These are phyloP conservation scores for Microdochium trichocladiopsis DNA, from an alignment of 2,329 filamentous ascomycete species.

Conservation along the genomic window DNA sequence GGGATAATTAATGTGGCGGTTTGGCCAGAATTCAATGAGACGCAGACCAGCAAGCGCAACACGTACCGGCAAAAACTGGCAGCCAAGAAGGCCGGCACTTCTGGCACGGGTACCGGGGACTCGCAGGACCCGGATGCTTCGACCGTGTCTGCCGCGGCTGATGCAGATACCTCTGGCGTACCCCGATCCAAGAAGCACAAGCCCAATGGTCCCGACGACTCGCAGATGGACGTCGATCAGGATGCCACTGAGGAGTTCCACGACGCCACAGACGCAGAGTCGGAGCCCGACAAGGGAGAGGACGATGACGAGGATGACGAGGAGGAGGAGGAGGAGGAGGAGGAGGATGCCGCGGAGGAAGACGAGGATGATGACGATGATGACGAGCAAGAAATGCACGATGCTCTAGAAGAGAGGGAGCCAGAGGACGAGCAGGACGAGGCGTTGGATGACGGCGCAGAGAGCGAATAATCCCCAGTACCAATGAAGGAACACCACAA, in stretches of 20 bases:
- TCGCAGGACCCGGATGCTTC: constrained; percentile 23
- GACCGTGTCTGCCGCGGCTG: constrained; percentile 5
- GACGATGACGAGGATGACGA: constrained; percentile 38
- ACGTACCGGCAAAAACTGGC: constrained; percentile 64
- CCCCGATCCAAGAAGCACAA: constrained; percentile 30
- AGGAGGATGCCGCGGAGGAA: constrained; percentile 46
- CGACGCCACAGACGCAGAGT: constrained; percentile 30
- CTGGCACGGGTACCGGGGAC: constrained; percentile 15
- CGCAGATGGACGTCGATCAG: constrained; percentile 37
- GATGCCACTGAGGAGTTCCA: constrained; percentile 23
- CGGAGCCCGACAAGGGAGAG: constrained; percentile 34
- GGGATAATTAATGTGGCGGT: too few relatives aligned
- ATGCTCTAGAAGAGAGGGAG: constrained; percentile 24
- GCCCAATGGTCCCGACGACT: constrained; percentile 27
- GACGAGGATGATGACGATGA: constrained; percentile 43
- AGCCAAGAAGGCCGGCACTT: constrained; percentile 40
- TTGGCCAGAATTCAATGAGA: constrained; percentile 71
- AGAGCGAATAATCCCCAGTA: constrained; percentile 40
- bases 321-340: constrained; percentile 41
- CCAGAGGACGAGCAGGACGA: constrained; percentile 45
- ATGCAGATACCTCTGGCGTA: constrained; percentile 9
- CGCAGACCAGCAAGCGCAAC: constrained; percentile 68
- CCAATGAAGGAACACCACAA: too few relatives aligned
- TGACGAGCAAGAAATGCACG: constrained; percentile 34
- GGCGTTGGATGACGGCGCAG: constrained; percentile 52